A percentile compares a stretch with the other conserved stretches of the same genome.
phyloP scores from a whole-genome alignment of 2,329 filamentous ascomycete species.

The Cladosporium austrohemisphaericum region DNA sequence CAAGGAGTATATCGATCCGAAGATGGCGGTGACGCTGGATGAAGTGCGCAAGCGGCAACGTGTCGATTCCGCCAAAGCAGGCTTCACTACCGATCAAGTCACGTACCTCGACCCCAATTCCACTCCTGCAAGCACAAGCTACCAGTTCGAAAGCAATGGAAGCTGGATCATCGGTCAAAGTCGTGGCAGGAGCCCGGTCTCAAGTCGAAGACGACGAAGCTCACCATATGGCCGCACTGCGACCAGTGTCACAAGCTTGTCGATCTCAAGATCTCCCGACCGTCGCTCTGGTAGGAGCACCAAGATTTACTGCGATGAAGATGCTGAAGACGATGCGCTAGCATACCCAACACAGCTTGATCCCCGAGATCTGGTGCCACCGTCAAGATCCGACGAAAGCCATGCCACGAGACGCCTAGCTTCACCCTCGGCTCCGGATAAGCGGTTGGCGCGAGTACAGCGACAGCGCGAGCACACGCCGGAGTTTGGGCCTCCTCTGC shows the following conservation, averaged over 20 bases:
- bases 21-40: constrained; percentile 41
- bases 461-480: constrained; percentile 1
- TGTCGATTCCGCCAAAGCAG: constrained; percentile 15
- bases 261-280: constrained; percentile 11
- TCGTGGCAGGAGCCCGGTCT: constrained; percentile 35
- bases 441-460: background rate
- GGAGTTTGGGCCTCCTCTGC: constrained; percentile 21
- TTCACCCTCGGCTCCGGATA: background rate
- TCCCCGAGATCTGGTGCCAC: background rate
- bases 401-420: background rate
- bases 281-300: constrained; percentile 10
- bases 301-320: constrained; percentile 11
- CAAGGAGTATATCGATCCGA: constrained; percentile 48
- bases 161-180: constrained; percentile 41
- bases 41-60: constrained; percentile 34
- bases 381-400: background rate
- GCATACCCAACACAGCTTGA: constrained; percentile 5
- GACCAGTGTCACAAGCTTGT: constrained; percentile 22
- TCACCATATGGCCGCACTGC: constrained; percentile 33
- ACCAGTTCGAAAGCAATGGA: constrained; percentile 41
- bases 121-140: constrained; percentile 40
- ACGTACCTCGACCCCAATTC: constrained; percentile 35
- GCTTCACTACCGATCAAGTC: constrained; percentile 25
- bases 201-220: constrained; percentile 29
- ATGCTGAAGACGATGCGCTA: background rate